Conservation (phyloP, 208 protist genomes). For the Polymyxa betae region DNA sequence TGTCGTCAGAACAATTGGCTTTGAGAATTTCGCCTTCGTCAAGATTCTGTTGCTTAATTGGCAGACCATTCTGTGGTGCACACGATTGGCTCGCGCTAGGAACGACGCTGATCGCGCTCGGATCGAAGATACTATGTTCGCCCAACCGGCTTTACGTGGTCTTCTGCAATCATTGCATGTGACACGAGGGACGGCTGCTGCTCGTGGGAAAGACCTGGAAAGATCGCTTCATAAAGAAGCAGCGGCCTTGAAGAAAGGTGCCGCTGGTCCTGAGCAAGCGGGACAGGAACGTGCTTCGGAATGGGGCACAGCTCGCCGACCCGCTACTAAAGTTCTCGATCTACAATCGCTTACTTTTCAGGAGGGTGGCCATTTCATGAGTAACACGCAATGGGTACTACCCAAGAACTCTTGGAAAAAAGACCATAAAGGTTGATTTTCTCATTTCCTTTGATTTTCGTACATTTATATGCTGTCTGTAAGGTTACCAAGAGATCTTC, state of each 20-base stretch:
- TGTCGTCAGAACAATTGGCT: slow-evolving; percentile 78
- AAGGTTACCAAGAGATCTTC: slow-evolving; percentile 60
- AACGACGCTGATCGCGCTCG: slow-evolving; percentile 71
- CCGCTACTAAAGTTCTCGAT: slow-evolving; percentile 73
- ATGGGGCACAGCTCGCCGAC: slow-evolving; percentile 38
- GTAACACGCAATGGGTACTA: slow-evolving; percentile 78
- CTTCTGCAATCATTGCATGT: slow-evolving; percentile 64
- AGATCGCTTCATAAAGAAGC: slow-evolving; percentile 58
- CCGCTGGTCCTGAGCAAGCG: neutral
- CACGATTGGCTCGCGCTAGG: slow-evolving; percentile 28
- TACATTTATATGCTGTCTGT: no score
- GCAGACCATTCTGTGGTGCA: slow-evolving; percentile 56
- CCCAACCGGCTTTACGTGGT: slow-evolving; percentile 21
- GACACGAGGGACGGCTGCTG: slow-evolving; percentile 54
- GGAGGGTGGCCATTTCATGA: slow-evolving; percentile 84
- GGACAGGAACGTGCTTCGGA: neutral
- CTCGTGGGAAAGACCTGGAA: slow-evolving; percentile 57
- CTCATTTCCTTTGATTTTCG: slow-evolving; percentile 63
- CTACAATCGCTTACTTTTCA: slow-evolving; percentile 81
- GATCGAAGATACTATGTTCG: slow-evolving; percentile 79
- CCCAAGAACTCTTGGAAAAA: slow-evolving; percentile 69
- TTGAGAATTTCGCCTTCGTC: slow-evolving; percentile 85
- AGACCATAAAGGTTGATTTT: slow-evolving; percentile 76
- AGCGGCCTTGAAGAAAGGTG: slow-evolving; percentile 26
- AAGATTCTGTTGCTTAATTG: slow-evolving; percentile 78